Conservation (phyloP, 2,329 filamentous ascomycete species). For the Chaetomium olivaceum region DNA sequence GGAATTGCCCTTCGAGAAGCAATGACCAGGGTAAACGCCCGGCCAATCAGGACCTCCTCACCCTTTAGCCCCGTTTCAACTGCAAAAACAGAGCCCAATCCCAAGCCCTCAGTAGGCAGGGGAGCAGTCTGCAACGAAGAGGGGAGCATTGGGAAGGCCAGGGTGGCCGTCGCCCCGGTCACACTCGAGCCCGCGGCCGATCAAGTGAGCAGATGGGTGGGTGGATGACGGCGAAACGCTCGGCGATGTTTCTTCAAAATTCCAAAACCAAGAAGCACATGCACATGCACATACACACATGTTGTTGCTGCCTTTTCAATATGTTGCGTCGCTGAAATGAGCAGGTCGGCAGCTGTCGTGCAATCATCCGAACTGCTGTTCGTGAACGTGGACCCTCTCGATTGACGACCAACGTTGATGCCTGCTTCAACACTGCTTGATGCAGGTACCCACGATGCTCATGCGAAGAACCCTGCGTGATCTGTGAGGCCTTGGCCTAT, state of each 20-base stretch:
- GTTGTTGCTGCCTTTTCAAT: neutral
- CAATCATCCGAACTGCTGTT: constrained; percentile 16
- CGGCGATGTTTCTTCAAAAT: neutral
- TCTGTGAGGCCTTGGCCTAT: constrained; percentile 8
- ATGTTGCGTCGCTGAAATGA: neutral
- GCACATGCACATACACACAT: neutral
- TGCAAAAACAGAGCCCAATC: constrained; percentile 28
- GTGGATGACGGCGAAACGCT: constrained; percentile 6
- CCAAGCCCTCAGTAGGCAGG: constrained; percentile 18
- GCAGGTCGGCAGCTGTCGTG: neutral
- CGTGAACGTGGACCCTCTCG: constrained; percentile 8
- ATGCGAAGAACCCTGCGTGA: constrained; percentile 16
- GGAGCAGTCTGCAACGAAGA: neutral
- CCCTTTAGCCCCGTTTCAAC: constrained; percentile 33
- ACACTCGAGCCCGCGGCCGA: neutral
- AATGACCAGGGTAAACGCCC: constrained; percentile 15
- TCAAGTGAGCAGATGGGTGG: constrained; percentile 5
- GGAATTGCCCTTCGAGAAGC: constrained; percentile 18
- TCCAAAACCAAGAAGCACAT: neutral
- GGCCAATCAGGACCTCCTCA: constrained; percentile 26
- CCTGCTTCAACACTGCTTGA: constrained; percentile 6
- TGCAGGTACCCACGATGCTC: constrained; percentile 23
- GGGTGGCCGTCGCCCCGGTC: constrained; percentile 1
- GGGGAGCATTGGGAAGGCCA: neutral
- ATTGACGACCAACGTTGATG: constrained; percentile 15